Evolutionary conservation across 2,329 filamentous ascomycete genomes (phyloP).

Genomic region (Bertia moriformis): DNA sequence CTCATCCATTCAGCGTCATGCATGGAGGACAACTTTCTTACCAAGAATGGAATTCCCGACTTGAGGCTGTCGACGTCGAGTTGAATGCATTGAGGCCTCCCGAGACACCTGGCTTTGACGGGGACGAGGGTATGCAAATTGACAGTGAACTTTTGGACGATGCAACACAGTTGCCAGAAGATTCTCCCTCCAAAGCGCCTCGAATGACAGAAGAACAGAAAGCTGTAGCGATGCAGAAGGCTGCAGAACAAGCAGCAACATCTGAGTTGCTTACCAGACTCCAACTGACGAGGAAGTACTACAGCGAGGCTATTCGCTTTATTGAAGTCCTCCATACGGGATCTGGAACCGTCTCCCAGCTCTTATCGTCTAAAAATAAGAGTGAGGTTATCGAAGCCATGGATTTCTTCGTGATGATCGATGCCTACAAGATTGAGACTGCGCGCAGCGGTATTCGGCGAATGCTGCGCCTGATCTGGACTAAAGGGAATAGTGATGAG

Average conservation of each 20-base stretch:
- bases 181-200: slow-evolving; percentile 11
- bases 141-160: slow-evolving; percentile 75
- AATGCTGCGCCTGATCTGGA: slow-evolving; percentile 97
- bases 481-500: slow-evolving; percentile 97
- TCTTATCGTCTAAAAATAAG: slow-evolving; percentile 90
- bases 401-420: slow-evolving; percentile 91
- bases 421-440: slow-evolving; percentile 91
- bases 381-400: slow-evolving; percentile 97
- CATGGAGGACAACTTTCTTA: slow-evolving; percentile 75
- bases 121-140: slow-evolving; percentile 28
- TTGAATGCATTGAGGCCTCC: slow-evolving; percentile 71
- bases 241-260: slow-evolving; percentile 73
- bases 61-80: slow-evolving; percentile 72
- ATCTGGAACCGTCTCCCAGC: slow-evolving; percentile 67
- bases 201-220: slow-evolving; percentile 70
- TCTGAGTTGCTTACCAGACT: slow-evolving; percentile 78
- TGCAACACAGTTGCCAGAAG: slow-evolving; percentile 45
- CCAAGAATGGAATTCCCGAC: slow-evolving; percentile 70
- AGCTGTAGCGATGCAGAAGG: slow-evolving; percentile 59
- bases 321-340: slow-evolving; percentile 81
- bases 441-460: slow-evolving; percentile 83
- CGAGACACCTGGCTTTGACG: slow-evolving; percentile 54
- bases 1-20: slow-evolving; percentile 84
- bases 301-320: slow-evolving; percentile 82
- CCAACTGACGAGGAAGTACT: slow-evolving; percentile 77